Percentiles rank a stretch among this genome's conserved stretches.
phyloP scores from a whole-genome alignment of 2,329 filamentous ascomycete genomes.

The Fusarium sp. region DNA sequence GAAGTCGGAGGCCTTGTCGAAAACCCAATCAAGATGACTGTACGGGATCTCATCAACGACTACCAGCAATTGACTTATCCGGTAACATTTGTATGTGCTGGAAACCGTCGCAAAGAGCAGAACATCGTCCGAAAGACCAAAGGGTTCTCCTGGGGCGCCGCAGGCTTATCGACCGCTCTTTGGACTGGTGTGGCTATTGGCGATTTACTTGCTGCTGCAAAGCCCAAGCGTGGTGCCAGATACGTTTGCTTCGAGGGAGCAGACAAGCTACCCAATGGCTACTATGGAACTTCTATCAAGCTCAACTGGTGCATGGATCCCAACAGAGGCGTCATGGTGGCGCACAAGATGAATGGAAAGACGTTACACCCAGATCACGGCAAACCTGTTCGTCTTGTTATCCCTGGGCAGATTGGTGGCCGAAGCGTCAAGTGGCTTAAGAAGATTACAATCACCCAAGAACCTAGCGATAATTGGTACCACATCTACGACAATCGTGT shows the following conservation, averaged over 20 bases:
- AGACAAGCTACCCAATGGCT: constrained; percentile 87
- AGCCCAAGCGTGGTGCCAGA: constrained; percentile 74
- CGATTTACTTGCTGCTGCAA: constrained; percentile 76
- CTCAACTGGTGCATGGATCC: constrained; percentile 88
- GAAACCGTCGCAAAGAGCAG: constrained; percentile 92
- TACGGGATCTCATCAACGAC: constrained; percentile 76
- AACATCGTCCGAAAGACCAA: constrained; percentile 91
- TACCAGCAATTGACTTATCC: constrained; percentile 88
- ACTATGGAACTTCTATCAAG: constrained; percentile 89
- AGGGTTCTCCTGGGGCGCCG: constrained; percentile 93
- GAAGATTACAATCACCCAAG: constrained; percentile 79
- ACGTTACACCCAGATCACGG: constrained; percentile 84
- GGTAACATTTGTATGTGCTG: constrained; percentile 89
- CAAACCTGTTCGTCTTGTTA: constrained; percentile 81
- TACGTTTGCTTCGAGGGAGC: constrained; percentile 94
- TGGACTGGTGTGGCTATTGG: constrained; percentile 85
- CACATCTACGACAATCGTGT: constrained; percentile 95
- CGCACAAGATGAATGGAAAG: constrained; percentile 92
- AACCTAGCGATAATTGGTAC: constrained; percentile 92
- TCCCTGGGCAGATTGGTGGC: constrained; percentile 92
- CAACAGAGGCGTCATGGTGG: constrained; percentile 85
- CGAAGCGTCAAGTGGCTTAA: constrained; percentile 95
- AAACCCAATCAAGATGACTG: constrained; percentile 75
- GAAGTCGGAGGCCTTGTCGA: constrained; percentile 86
- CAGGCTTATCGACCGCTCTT: constrained; percentile 85